Evolutionary conservation across 192 early-diverging fungal species (phyloP).

Genomic region (Tieghemiomyces parasiticus): DNA sequence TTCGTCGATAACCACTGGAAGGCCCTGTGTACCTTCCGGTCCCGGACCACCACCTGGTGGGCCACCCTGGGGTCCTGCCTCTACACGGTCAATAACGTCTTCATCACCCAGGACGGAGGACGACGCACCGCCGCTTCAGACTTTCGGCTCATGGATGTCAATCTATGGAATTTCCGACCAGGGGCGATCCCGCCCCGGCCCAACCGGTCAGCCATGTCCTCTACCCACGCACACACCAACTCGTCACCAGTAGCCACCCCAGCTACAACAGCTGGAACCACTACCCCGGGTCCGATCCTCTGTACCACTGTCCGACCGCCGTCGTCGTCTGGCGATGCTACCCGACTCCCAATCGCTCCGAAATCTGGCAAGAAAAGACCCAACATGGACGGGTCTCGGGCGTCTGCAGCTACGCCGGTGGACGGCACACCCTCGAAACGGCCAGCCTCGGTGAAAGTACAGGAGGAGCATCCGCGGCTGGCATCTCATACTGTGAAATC

Average conservation of each 20-base stretch:
- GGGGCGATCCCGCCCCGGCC: constrained; percentile 16
- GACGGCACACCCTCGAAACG: too few relatives aligned
- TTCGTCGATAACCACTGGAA: constrained; percentile 49
- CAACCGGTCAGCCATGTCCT: constrained; percentile 13
- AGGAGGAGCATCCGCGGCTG: too few relatives aligned
- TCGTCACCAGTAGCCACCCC: too few relatives aligned
- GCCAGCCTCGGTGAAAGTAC: too few relatives aligned
- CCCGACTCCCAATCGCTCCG: background rate
- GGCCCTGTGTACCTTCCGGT: constrained; percentile 42
- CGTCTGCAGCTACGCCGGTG: too few relatives aligned
- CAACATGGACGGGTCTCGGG: too few relatives aligned
- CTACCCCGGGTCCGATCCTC: background rate
- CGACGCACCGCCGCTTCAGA: constrained; percentile 40
- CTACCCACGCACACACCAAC: too few relatives aligned
- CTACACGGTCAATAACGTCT: constrained; percentile 44
- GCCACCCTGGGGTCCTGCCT: constrained; percentile 47
- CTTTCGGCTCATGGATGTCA: constrained; percentile 37
- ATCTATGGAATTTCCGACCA: constrained; percentile 43
- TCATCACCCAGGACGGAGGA: constrained; percentile 36
- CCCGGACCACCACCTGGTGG: constrained; percentile 51
- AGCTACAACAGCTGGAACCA: background rate
- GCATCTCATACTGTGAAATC: too few relatives aligned
- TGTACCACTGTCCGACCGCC: constrained; percentile 8
- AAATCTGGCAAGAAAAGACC: too few relatives aligned
- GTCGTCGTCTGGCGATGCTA: background rate